phyloP scores from a whole-genome alignment of 345 rosid species.

The Hibiscus mutabilis region DNA sequence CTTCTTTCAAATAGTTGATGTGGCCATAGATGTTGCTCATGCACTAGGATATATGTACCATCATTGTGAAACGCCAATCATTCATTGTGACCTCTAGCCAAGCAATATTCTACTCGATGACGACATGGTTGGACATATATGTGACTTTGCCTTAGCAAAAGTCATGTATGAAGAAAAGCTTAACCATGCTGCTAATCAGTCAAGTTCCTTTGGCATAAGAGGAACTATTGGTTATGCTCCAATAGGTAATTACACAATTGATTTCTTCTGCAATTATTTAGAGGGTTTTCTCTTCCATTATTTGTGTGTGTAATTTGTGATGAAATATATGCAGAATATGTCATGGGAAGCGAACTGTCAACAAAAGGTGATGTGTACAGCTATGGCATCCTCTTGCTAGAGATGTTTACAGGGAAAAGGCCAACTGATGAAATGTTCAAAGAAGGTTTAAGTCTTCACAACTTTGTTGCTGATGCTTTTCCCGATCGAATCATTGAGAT shows the following conservation, averaged over 20 bases:
- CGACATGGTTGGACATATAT: background rate
- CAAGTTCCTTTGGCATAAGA: constrained; percentile 10
- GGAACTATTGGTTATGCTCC: constrained; percentile 13
- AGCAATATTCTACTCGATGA: constrained; percentile 9
- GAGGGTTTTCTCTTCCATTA: background rate
- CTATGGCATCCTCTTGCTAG: no score
- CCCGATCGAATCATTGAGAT: constrained; percentile 6
- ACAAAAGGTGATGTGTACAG: no score
- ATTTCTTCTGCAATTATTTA: no score
- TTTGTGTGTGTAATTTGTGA: background rate
- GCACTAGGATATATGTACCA: constrained; percentile 20
- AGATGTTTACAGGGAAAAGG: no score
- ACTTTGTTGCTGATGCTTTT: constrained; percentile 14
- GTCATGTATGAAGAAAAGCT: background rate
- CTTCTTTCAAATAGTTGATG: background rate
- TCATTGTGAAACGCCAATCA: constrained; percentile 2
- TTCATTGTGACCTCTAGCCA: constrained; percentile 25
- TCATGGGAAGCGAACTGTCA: background rate
- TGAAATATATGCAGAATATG: background rate
- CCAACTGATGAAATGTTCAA: no score
- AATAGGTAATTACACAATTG: background rate
- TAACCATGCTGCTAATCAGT: background rate
- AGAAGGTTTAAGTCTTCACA: constrained; percentile 20
- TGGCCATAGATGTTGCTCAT: constrained; percentile 8
- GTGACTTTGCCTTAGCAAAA: constrained; percentile 9